Evolutionary conservation across 768 basidiomycete genomes (phyloP).

Genomic region (Lentinula guzmanii): DNA sequence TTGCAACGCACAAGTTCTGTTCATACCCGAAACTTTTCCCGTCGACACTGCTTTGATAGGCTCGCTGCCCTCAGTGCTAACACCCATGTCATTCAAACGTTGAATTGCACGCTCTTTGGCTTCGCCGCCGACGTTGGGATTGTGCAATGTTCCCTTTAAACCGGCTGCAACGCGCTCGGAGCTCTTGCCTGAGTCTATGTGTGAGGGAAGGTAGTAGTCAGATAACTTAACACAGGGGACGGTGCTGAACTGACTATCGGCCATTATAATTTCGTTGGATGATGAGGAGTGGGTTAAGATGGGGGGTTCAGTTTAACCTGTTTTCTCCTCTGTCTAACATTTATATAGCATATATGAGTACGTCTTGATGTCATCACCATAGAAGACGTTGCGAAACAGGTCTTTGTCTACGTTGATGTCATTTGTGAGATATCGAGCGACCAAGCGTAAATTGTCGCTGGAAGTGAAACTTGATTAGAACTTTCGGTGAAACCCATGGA

Average conservation of each 20-base stretch:
- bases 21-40: too few species aligned
- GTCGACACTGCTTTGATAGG: background rate
- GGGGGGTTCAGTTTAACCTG: too few species aligned
- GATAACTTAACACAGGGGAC: background rate
- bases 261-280: background rate
- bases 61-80: background rate
- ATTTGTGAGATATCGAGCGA: background rate
- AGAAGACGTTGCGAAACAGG: background rate
- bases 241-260: background rate
- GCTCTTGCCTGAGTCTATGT: constrained; percentile 24
- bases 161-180: constrained; percentile 46
- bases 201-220: background rate
- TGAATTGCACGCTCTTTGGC: constrained; percentile 43
- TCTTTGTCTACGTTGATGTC: background rate
- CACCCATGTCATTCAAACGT: constrained; percentile 27
- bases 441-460: too few species aligned
- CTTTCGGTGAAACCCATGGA: too few species aligned
- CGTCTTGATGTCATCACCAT: background rate
- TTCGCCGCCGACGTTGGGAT: constrained; percentile 47
- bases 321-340: too few species aligned
- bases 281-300: too few species aligned
- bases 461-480: too few species aligned
- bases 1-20: too few species aligned
- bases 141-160: constrained; percentile 47
- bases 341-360: too few species aligned